phyloP scores from a whole-genome alignment of 2,329 filamentous ascomycete genomes.

The Stagonosporopsis tanaceti region DNA sequence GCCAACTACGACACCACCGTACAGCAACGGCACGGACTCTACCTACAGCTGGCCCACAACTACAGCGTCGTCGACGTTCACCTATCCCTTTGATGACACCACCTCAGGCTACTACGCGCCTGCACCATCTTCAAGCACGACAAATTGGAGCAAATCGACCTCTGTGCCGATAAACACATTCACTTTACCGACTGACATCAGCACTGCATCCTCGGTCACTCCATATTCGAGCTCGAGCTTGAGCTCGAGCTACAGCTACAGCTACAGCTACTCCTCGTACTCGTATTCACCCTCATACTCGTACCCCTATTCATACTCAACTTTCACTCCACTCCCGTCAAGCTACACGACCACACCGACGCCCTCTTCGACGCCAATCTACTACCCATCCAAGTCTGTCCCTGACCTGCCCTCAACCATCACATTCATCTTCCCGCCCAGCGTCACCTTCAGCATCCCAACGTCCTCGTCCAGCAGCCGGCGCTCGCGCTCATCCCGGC shows the following conservation, averaged over 20 bases:
- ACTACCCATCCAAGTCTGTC: not conserved
- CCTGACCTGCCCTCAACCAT: conserved; percentile 4
- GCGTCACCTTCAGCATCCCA: conserved; percentile 3
- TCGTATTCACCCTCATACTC: not conserved
- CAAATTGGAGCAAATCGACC: conserved; percentile 7
- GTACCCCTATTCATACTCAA: not conserved
- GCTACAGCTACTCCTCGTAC: not conserved
- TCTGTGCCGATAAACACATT: conserved; percentile 3
- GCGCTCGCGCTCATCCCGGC: not conserved
- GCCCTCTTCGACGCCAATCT: not conserved
- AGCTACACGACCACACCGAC: conserved; percentile 3
- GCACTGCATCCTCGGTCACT: not conserved
- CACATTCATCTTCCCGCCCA: conserved; percentile 12
- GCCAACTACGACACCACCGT: conserved; percentile 13
- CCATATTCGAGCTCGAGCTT: conserved; percentile 1
- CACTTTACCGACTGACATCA: conserved; percentile 6
- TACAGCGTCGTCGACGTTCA: conserved; percentile 2
- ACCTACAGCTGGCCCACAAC: conserved; percentile 1
- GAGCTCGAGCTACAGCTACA: conserved; percentile 3
- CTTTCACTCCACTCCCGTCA: not conserved
- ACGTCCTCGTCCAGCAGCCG: not conserved
- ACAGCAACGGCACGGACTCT: conserved; percentile 8
- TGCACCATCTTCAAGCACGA: not conserved
- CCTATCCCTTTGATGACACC: conserved; percentile 2
- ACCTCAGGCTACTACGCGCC: conserved; percentile 14